phyloP scores from a whole-genome alignment of 2,329 filamentous ascomycete species.

The Dactylellina cionopaga region DNA sequence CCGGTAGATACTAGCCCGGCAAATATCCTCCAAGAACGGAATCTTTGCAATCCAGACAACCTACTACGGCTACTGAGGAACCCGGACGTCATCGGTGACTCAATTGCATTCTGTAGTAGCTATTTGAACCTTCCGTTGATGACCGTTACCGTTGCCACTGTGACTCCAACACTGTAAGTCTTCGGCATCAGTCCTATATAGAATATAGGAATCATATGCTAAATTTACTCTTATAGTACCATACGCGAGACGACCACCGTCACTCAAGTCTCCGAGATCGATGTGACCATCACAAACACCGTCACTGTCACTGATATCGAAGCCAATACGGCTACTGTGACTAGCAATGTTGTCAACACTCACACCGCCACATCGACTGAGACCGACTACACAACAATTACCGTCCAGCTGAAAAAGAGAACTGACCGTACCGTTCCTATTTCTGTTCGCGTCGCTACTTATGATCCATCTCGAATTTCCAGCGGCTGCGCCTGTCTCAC shows the following conservation, averaged over 20 bases:
- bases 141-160: slow-evolving; percentile 5
- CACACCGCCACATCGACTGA: neutral
- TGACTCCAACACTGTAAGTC: slow-evolving; percentile 16
- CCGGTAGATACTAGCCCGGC: slow-evolving; percentile 5
- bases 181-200: no score
- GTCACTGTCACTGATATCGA: neutral
- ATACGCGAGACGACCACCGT: neutral
- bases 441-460: neutral
- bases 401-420: neutral
- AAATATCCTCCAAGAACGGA: slow-evolving; percentile 5
- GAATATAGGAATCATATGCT: neutral
- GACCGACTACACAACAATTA: neutral
- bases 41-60: slow-evolving; percentile 6
- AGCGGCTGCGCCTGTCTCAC: slow-evolving; percentile 13
- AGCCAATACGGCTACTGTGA: neutral
- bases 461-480: neutral
- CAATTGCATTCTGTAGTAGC: neutral
- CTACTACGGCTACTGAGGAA: slow-evolving; percentile 1
- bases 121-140: slow-evolving; percentile 4
- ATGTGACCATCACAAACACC: slow-evolving; percentile 5
- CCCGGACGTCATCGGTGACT: neutral
- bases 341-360: neutral
- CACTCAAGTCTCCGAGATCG: neutral
- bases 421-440: neutral
- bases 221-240: neutral